phyloP scores from a whole-genome alignment of 2,329 filamentous ascomycete genomes.

The Ophiocordyceps camponoti-rufipedis region DNA sequence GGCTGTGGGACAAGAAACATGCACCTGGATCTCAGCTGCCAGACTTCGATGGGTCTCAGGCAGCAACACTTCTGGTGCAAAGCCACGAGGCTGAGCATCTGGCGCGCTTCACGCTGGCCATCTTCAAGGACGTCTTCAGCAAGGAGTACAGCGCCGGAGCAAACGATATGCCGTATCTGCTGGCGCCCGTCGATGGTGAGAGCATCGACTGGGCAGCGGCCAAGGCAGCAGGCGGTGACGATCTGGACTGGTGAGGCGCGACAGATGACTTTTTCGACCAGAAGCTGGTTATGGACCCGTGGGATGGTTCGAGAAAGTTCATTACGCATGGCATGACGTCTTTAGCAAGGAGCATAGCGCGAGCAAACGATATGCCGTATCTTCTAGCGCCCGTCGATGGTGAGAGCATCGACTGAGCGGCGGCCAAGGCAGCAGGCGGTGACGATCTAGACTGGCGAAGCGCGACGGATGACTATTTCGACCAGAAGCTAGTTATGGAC shows the following conservation, averaged over 20 bases:
- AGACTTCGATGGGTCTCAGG: too few species aligned
- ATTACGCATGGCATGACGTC: constrained; percentile 51
- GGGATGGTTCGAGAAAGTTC: constrained; percentile 45
- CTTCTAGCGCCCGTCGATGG: constrained; percentile 48
- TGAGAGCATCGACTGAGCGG: constrained; percentile 40
- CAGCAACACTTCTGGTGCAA: too few species aligned
- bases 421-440: constrained; percentile 20
- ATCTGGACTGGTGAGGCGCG: constrained; percentile 21
- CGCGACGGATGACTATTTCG: constrained; percentile 28
- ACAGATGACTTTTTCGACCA: constrained; percentile 30
- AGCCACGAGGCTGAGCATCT: constrained; percentile 35
- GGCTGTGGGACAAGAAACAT: too few species aligned
- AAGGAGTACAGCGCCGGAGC: constrained; percentile 55
- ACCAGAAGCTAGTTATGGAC: constrained; percentile 36
- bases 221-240: constrained; percentile 21
- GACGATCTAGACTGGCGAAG: constrained; percentile 20
- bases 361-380: constrained; percentile 54
- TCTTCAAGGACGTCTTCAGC: constrained; percentile 78
- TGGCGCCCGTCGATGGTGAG: constrained; percentile 36
- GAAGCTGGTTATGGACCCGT: constrained; percentile 38
- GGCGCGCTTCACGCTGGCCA: constrained; percentile 52
- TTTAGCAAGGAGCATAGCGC: constrained; percentile 76
- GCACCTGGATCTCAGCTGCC: too few species aligned
- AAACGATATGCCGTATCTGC: constrained; percentile 61
- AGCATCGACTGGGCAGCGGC: constrained; percentile 40